Evolutionary conservation across 768 basidiomycete genomes (phyloP), one percentile per base, ranked within the genome.

Genomic region (Baorangia bicolor): DNA sequence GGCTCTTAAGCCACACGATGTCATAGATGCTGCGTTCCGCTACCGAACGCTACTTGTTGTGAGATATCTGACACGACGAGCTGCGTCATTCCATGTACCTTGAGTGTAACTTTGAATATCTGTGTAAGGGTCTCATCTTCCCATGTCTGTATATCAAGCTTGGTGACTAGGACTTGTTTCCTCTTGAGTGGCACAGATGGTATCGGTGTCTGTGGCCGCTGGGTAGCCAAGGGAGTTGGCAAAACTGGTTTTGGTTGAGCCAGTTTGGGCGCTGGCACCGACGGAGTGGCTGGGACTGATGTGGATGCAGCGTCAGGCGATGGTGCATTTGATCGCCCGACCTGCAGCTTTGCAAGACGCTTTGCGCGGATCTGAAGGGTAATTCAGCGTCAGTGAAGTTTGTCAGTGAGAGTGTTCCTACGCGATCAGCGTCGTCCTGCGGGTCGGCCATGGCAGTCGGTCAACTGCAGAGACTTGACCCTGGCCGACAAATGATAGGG

Each of bases 321-420:
- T 10, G 81, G 69, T 0, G 79, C 64, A 13, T 60, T 69, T 30
- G 77, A 73, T 39, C 74, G 59, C 40, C 74, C 63, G 37, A 67
- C 76, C 65, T 90, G 88, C 9, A 98, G 79, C 69, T 90, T 92
- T 31, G 91, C 94, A 49, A 98, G 80, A 53, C 95, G 85, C 74
- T 96, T 96, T 70, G 92, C 75, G 60, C 94, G 91, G 68, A 97
- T 96, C 94, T 96, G 64, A 7, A 27, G 13, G 16, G 16, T 3
- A 0, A 34, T 21, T 37, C 10, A 51, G 46, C 9, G 34, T 52
- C 44, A 41, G 41, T 6, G 3, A 13, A 12, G 13, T 3, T 0
- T 1, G 5, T 14, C 3, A 4, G 16, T 1, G 2, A 34, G 44
- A 18, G 7, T 1, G 43, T 49, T 23, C 78, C 52, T 78, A 92